Conservation (phyloP, 192 early-diverging fungal genomes). For the Linnemannia schmuckeri region DNA sequence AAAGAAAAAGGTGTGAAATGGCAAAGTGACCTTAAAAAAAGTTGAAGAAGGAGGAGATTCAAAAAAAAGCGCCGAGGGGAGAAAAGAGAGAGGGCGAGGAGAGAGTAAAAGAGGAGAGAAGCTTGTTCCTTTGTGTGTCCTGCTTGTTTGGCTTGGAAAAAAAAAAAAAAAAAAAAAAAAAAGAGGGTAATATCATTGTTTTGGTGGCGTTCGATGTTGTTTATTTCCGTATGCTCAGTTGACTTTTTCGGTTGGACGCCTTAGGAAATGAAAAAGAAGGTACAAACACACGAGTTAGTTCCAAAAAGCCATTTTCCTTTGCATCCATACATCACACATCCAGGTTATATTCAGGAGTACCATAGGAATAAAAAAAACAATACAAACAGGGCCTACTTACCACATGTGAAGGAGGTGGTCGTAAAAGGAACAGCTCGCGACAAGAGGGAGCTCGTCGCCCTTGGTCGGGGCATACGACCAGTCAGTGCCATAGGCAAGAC, state of each 20-base stretch:
- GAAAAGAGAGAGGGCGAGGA: no score
- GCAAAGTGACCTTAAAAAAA: not conserved
- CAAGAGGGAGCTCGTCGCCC: conserved; percentile 50
- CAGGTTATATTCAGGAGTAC: not conserved
- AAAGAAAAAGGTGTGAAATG: not conserved
- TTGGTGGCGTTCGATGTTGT: conserved; percentile 9
- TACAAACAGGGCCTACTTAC: conserved; percentile 38
- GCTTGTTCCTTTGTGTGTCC: not conserved
- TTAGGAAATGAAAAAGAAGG: not conserved
- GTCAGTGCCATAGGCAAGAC: conserved; percentile 83
- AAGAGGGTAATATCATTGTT: not conserved
- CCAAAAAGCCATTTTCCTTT: no score
- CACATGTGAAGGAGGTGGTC: conserved; percentile 83
- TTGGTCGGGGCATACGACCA: conserved; percentile 70
- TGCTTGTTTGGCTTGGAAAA: not conserved
- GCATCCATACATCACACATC: not conserved
- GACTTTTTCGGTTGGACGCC: not conserved
- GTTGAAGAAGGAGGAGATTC: not conserved
- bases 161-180: conserved; percentile 14
- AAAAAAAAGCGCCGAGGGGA: not conserved
- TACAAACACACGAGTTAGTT: not conserved
- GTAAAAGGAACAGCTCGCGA: conserved; percentile 86
- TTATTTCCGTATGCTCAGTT: conserved; percentile 1
- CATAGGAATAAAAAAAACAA: not conserved
- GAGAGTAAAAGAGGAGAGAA: not conserved